Evolutionary conservation across 2,329 filamentous ascomycete species (phyloP), one percentile per base, ranked within the genome.

Genomic region (Arachnopeziza araneosa): DNA sequence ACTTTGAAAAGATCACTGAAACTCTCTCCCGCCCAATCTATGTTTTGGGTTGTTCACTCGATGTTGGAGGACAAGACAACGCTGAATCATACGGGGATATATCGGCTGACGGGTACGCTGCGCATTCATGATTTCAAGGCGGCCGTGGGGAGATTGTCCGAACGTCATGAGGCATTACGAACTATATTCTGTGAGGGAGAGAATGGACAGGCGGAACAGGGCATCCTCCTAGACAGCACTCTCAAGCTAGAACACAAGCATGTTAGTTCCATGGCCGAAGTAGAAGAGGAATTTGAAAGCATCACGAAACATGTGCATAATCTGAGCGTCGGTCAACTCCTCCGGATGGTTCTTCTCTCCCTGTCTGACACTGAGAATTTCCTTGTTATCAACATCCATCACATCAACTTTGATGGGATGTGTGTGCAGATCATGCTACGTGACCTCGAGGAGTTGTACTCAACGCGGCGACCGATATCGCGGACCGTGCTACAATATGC

Each of bases 331-430:
- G 60, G 68, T 2, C 52, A 66, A 10, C 21, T 56, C 1, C 36
- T 78, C 7, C 66, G 69, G 9, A 64, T 77, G 4, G 57, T 67
- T 56, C 62, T 52, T 8, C 17, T 52, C 2, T 6, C 50, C 19
- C 8, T 10, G 14, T 2, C 2, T 10, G 3, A 10, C n/a, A 4
- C 4, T 14, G 2, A 3, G 1, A 75, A 79, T 60, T 76, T 70
- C 63, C 60, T 82, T 2, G 48, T 84, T 0, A 53, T 83, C 5
- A 70, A 70, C 1, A 74, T 72, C 52, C 80, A 82, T 60, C 80
- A 83, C 63, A 81, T 83, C 50, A 69, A 73, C 36, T 75, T 83
- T 72, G 81, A 84, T 62, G 79, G 77, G 0, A 62, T 76, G 48
- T 78, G 78, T 52, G 74, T 74, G 2, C 63, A 77, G 10, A 63